Percentiles rank a stretch among this genome's conserved stretches.
These are phyloP conservation scores for Cryphonectria naterciae DNA, from an alignment of 2,329 filamentous ascomycete genomes.

Conservation along the genomic window DNA sequence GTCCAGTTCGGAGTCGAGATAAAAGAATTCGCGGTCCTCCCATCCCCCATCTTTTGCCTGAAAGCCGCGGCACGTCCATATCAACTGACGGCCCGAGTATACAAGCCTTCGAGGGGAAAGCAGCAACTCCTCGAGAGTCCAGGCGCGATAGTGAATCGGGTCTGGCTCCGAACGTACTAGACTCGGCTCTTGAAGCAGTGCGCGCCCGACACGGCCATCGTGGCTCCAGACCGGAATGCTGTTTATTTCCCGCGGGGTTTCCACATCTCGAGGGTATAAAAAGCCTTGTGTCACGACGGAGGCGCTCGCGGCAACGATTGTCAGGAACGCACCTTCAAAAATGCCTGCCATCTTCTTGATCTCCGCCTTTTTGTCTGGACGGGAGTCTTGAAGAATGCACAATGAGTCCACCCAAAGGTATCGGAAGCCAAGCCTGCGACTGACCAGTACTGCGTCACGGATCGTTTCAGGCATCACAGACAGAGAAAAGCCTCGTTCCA, in stretches of 20 bases:
- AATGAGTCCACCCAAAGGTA: slow-evolving; percentile 22
- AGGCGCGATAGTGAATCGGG: background rate
- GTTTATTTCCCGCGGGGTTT: background rate
- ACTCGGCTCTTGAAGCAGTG: background rate
- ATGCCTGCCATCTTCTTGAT: slow-evolving; percentile 9
- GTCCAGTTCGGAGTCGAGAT: slow-evolving; percentile 1
- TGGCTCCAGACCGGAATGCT: background rate
- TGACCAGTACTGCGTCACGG: background rate
- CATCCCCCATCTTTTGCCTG: background rate
- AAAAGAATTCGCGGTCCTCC: background rate
- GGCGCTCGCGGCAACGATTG: background rate
- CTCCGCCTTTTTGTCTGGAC: slow-evolving; percentile 11
- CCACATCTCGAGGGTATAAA: background rate
- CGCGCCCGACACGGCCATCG: background rate
- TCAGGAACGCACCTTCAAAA: background rate
- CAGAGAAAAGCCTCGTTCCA: background rate
- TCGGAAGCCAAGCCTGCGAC: background rate
- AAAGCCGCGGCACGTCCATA: slow-evolving; percentile 2
- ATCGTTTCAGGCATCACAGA: background rate
- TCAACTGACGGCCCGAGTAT: background rate
- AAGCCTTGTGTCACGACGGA: background rate
- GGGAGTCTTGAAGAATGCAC: slow-evolving; percentile 23
- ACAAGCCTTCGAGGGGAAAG: slow-evolving; percentile 1
- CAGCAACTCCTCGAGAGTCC: background rate
- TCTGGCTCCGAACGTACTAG: background rate